Evolutionary conservation across 2,329 filamentous ascomycete species (phyloP).

Genomic region (Fusarium verrucosum): DNA sequence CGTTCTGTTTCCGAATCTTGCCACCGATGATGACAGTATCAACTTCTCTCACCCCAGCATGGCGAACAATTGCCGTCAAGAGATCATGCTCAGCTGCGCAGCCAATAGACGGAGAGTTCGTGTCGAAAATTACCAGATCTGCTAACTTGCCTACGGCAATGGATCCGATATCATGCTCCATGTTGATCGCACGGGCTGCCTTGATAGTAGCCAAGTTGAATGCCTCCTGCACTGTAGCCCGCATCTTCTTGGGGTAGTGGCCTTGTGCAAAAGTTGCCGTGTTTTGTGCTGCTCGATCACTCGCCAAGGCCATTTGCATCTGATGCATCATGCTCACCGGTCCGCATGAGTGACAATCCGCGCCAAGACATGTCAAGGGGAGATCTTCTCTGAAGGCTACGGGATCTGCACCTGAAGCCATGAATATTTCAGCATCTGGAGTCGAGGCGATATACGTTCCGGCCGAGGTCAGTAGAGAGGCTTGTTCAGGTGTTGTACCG

Average conservation of each 20-base stretch:
- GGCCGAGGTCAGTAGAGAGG: neutral
- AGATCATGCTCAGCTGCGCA: neutral
- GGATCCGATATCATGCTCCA: conserved; percentile 4
- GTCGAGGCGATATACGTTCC: conserved; percentile 12
- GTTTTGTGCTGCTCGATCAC: neutral
- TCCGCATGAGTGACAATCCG: conserved; percentile 8
- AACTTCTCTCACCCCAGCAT: neutral
- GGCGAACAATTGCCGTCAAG: neutral
- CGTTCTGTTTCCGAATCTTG: neutral
- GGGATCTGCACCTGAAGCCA: conserved; percentile 9
- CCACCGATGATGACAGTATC: conserved; percentile 4
- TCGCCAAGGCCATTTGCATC: neutral
- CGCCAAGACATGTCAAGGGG: conserved; percentile 1
- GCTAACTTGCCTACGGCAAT: neutral
- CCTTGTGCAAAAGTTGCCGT: neutral
- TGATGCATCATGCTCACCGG: conserved; percentile 15
- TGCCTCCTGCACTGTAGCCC: neutral
- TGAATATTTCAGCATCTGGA: conserved; percentile 5
- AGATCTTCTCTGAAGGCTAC: conserved; percentile 1
- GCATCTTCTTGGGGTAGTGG: neutral
- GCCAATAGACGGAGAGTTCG: neutral
- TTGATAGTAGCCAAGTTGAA: conserved; percentile 12
- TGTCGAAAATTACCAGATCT: neutral
- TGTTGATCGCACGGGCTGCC: neutral
- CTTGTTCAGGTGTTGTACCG: conserved; percentile 12